phyloP scores from a whole-genome alignment of 352 stramenopile species.

The Phytophthora hybrid region DNA sequence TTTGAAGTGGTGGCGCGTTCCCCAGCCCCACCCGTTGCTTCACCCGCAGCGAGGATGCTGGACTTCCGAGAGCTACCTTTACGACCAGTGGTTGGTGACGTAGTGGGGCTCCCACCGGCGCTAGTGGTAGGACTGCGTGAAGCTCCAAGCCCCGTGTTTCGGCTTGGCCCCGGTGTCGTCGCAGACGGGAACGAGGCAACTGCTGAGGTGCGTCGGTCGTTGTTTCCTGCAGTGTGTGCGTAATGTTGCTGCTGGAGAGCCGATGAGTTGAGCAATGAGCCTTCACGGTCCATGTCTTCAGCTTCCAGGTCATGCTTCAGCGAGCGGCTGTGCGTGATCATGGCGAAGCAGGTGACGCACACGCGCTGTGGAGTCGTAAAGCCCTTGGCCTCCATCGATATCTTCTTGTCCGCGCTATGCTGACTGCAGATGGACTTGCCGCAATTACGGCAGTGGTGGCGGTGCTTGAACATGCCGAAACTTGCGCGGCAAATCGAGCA shows the following conservation, averaged over 20 bases:
- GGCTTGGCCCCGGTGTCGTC: conserved; percentile 7
- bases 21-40: conserved; percentile 43
- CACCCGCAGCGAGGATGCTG: conserved; percentile 38
- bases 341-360: conserved; percentile 79
- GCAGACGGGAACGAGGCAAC: conserved; percentile 24
- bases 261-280: conserved; percentile 28
- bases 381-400: conserved; percentile 70
- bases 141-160: conserved; percentile 13
- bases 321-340: conserved; percentile 63
- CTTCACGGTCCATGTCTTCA: conserved; percentile 32
- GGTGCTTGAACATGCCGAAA: conserved; percentile 89
- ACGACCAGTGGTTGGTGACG: conserved; percentile 18
- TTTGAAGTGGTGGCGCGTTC: conserved; percentile 42
- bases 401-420: conserved; percentile 86
- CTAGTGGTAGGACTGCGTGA: conserved; percentile 26
- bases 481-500: conserved; percentile 80
- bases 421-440: conserved; percentile 86
- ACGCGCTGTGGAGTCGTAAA: conserved; percentile 84
- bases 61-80: conserved; percentile 29
- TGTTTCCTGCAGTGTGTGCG: conserved; percentile 13
- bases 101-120: conserved; percentile 27
- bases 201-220: conserved; percentile 16
- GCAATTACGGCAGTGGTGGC: conserved; percentile 87
- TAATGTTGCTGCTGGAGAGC: conserved; percentile 45
- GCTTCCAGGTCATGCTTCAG: conserved; percentile 49